Evolutionary conservation across 805 yeast genomes (phyloP).

Genomic region (Sugiyamaella valdiviana): DNA sequence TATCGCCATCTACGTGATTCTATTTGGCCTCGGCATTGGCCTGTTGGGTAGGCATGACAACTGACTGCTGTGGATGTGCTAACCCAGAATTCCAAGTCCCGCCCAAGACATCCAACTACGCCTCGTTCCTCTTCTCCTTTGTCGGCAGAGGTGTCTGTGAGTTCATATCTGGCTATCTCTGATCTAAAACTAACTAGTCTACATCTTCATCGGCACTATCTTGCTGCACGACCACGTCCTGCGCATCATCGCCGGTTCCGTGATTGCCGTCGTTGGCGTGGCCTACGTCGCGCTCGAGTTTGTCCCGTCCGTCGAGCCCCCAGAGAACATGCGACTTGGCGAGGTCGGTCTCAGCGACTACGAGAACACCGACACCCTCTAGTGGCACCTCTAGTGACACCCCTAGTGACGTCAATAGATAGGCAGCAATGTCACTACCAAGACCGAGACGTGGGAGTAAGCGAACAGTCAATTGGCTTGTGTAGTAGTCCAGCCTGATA

Average conservation of each 20-base stretch:
- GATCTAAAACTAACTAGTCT: slow-evolving; percentile 34
- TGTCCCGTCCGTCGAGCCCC: slow-evolving; percentile 68
- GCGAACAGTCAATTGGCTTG: too few species aligned
- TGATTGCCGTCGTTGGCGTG: slow-evolving; percentile 57
- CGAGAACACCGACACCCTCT: slow-evolving; percentile 30
- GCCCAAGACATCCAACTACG: slow-evolving; percentile 41
- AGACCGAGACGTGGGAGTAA: too few species aligned
- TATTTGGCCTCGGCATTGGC: slow-evolving; percentile 29
- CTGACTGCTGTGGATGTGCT: not conserved
- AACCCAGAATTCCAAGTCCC: slow-evolving; percentile 44
- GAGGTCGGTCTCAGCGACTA: slow-evolving; percentile 28
- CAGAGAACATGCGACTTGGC: slow-evolving; percentile 59
- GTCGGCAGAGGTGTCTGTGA: slow-evolving; percentile 67
- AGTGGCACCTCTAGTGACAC: not conserved
- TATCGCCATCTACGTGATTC: slow-evolving; percentile 28
- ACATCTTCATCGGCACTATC: slow-evolving; percentile 45
- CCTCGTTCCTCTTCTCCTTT: slow-evolving; percentile 54
- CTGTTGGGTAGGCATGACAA: slow-evolving; percentile 17
- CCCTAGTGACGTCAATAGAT: too few species aligned
- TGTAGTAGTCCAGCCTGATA: too few species aligned
- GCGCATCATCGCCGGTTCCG: slow-evolving; percentile 50
- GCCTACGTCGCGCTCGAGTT: slow-evolving; percentile 59
- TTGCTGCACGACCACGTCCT: slow-evolving; percentile 48
- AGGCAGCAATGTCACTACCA: too few species aligned
- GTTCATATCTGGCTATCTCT: slow-evolving; percentile 24